Percentiles rank a stretch among this genome's conserved stretches.
These are phyloP conservation scores for Colletotrichum simmondsii DNA, from an alignment of 2,329 filamentous ascomycete species.

Conservation along the genomic window DNA sequence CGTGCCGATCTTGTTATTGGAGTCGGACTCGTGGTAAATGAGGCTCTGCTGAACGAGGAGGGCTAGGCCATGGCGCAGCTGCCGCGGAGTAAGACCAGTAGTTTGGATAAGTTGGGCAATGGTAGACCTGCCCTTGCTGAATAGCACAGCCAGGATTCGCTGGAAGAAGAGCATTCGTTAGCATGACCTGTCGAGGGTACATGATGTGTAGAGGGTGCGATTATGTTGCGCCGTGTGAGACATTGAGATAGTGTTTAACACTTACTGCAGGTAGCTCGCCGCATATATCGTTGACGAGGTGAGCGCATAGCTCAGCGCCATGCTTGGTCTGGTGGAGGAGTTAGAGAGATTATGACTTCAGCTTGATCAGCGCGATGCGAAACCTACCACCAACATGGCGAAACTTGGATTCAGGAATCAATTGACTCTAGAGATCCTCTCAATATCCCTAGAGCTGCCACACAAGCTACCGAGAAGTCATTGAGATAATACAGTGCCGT, in stretches of 20 bases:
- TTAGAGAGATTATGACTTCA: constrained; percentile 2
- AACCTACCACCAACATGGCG: constrained; percentile 61
- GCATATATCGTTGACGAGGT: constrained; percentile 89
- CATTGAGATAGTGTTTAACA: constrained; percentile 34
- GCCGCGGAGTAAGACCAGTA: constrained; percentile 77
- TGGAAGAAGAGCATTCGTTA: constrained; percentile 49
- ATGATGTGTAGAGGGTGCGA: constrained; percentile 13
- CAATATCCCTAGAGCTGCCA: constrained; percentile 82
- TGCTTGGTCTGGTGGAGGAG: constrained; percentile 68
- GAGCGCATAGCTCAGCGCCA: constrained; percentile 87
- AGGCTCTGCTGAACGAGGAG: constrained; percentile 92
- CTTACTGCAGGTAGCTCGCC: constrained; percentile 92
- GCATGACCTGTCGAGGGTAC: neutral
- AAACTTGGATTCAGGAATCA: constrained; percentile 51
- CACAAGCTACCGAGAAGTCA: constrained; percentile 75
- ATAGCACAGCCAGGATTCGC: constrained; percentile 86
- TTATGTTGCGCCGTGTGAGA: constrained; percentile 22
- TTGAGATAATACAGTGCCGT: constrained; percentile 53
- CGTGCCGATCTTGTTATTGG: constrained; percentile 71
- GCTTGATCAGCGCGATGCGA: constrained; percentile 21
- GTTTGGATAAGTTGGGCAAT: constrained; percentile 76
- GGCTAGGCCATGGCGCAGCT: constrained; percentile 83
- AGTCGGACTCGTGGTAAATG: constrained; percentile 76
- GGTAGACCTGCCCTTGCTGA: constrained; percentile 81
- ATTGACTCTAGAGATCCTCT: constrained; percentile 80